phyloP scores from a whole-genome alignment of 768 basidiomycete species.

The Mycena epipterygia region DNA sequence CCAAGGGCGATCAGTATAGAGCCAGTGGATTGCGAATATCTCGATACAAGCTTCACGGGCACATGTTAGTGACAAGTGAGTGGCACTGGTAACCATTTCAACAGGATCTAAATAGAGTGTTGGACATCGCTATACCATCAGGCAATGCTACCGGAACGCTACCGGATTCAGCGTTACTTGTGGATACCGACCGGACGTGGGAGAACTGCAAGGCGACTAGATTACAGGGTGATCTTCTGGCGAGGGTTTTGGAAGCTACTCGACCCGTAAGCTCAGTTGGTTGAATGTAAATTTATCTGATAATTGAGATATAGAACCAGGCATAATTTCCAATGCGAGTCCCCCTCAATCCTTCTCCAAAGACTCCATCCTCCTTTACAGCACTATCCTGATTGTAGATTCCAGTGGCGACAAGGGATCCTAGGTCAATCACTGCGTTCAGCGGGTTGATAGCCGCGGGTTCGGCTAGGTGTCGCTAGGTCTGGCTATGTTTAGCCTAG shows the following conservation, averaged over 20 bases:
- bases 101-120: no score
- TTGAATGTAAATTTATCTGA: not conserved
- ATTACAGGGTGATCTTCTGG: not conserved
- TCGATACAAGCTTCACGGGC: no score
- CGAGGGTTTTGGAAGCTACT: not conserved
- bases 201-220: not conserved
- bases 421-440: no score
- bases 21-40: no score
- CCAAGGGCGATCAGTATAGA: no score
- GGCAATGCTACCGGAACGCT: not conserved
- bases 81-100: no score
- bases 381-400: conserved; percentile 3
- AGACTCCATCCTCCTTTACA: not conserved
- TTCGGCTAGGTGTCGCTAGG: no score
- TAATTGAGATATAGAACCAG: not conserved
- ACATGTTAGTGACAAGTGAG: no score
- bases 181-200: not conserved
- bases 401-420: not conserved
- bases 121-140: not conserved
- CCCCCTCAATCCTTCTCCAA: no score
- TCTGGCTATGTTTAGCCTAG: no score
- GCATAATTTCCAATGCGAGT: not conserved
- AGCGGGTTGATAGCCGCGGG: no score
- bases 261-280: not conserved
- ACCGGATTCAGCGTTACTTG: conserved; percentile 12